Conservation (phyloP, 2,329 filamentous ascomycete genomes). For the Diaporthe eres region DNA sequence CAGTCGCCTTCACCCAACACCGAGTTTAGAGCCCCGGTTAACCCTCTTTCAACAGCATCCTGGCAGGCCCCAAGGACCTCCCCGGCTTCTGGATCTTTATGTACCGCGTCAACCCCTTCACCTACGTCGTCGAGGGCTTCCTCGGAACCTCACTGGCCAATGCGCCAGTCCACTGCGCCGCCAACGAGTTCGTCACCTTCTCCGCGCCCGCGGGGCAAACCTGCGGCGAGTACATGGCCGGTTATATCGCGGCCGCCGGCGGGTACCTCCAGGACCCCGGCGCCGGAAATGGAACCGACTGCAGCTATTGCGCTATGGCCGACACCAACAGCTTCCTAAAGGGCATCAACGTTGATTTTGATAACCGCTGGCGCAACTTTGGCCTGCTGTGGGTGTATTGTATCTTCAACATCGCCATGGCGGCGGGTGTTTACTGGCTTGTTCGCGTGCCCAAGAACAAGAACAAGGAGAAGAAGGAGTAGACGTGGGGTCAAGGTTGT, state of each 20-base stretch:
- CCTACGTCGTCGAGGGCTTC: constrained; percentile 79
- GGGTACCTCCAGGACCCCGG: constrained; percentile 62
- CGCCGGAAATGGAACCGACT: constrained; percentile 45
- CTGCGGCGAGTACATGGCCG: constrained; percentile 68
- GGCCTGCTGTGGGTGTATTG: constrained; percentile 11
- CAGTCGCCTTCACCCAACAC: background rate
- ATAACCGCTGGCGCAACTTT: constrained; percentile 12
- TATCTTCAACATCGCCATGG: background rate
- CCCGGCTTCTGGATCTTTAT: constrained; percentile 82
- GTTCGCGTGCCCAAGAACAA: constrained; percentile 10
- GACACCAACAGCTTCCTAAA: constrained; percentile 48
- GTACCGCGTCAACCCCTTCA: constrained; percentile 80
- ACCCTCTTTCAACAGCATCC: constrained; percentile 56
- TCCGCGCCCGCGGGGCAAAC: constrained; percentile 66
- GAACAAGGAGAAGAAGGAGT: background rate
- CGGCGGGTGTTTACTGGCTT: background rate
- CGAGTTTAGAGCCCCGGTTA: too few species aligned
- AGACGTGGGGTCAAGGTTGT: background rate
- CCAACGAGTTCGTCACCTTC: constrained; percentile 75
- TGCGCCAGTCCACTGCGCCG: constrained; percentile 70
- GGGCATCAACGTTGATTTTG: background rate
- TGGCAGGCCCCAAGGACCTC: constrained; percentile 69
- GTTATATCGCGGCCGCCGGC: constrained; percentile 60
- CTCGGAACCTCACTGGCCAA: constrained; percentile 75
- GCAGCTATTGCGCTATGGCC: constrained; percentile 43